These are phyloP conservation scores for Camellia granthamiana DNA, from an alignment of 148 eudicot genomes.

Conservation along the genomic window DNA sequence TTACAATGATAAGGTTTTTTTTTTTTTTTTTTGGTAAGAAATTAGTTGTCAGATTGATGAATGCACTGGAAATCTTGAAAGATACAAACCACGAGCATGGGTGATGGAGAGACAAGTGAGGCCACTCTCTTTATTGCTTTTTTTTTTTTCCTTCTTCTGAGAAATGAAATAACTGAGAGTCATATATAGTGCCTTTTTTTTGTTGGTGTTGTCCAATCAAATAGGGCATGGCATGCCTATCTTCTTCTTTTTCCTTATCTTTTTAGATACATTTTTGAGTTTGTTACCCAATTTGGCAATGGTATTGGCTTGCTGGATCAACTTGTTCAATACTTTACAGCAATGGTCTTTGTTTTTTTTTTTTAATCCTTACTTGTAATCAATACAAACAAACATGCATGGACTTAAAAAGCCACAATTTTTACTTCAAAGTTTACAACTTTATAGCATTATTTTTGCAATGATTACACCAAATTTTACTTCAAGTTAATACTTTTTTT, in stretches of 20 bases:
- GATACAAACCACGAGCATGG: not conserved
- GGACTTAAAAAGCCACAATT: no score
- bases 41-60: not conserved
- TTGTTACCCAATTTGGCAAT: no score
- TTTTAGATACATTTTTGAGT: not conserved
- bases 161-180: not conserved
- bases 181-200: not conserved
- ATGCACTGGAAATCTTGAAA: not conserved
- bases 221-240: not conserved
- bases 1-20: no score
- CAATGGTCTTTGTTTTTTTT: no score
- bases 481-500: no score
- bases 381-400: no score
- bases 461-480: no score
- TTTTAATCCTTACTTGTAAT: no score
- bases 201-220: constrained; percentile 9
- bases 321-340: no score
- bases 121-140: not conserved
- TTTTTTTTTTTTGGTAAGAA: not conserved
- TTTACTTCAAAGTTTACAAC: no score
- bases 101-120: not conserved
- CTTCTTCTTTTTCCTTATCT: not conserved
- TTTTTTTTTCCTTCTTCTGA: not conserved
- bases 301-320: no score
- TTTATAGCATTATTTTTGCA: no score